Base-by-base conservation (phyloP, 2,329 filamentous ascomycete genomes). In the Sclerotinia minor region DNA sequence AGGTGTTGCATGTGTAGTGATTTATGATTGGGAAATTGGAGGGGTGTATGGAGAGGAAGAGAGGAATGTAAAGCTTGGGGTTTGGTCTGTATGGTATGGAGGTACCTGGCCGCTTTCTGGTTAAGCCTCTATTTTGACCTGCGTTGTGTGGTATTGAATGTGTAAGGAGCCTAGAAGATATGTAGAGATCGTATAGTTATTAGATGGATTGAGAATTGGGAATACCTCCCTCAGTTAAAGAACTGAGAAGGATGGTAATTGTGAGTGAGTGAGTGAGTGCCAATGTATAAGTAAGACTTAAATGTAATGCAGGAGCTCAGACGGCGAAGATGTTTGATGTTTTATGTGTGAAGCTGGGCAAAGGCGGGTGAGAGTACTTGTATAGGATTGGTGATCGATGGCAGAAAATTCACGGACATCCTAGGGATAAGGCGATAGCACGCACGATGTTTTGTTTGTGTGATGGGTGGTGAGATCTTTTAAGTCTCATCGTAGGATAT, bases 401-500 rank as follows among this genome's bases (percentile, higher is more conserved):
- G 54, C 26, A 57, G 13, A 26, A 26, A 57, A 57, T 21, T 41
- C 35, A 24, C 38, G 54, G 54, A 24, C 35, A 13, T 57, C 38
- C 54, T 26, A 41, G 38, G 15, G 13, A 26, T 44, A 26, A 58
- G n/a, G 35, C 54, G 38, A 38, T 19, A 35, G 41, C 3, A 44
- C 41, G 29, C 44, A 61, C 45, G 21, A n/a, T 61, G 29, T 38
- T 60, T 60, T 60, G 26, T 32, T 50, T 49, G 13, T 59, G 29
- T 61, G 58, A 29, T 19, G 44, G 58, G 19, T 19, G 58, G 49
- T 24, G 49, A 61, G 58, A 61, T 50, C 58, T 61, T 60, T 19
- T 50, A 29, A 45, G 44, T 50, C 59, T 50, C 59, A 61, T 61
- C 45, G 15, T 17, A 50, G 19, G 45, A 61, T 61, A 61, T 61